Evolutionary conservation across 352 stramenopile genomes (phyloP).

Genomic region (Phytophthora pini): DNA sequence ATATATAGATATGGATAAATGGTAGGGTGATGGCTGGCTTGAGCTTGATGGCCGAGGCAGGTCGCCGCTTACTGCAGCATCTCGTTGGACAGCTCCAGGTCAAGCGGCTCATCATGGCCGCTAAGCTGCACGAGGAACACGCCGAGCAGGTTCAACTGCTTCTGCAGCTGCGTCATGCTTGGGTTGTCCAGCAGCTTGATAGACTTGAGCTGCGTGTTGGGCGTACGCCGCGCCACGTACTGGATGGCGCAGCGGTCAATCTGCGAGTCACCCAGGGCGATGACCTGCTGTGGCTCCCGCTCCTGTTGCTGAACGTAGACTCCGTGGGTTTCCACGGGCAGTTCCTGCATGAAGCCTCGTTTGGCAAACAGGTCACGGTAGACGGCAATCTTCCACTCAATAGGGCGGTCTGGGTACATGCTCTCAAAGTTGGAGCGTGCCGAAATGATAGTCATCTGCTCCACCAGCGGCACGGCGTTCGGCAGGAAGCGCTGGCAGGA

Average conservation of each 20-base stretch:
- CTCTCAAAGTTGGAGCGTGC: slow-evolving; percentile 70
- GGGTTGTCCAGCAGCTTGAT: slow-evolving; percentile 84
- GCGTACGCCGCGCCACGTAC: slow-evolving; percentile 58
- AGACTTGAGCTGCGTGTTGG: slow-evolving; percentile 69
- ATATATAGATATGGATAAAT: slow-evolving; percentile 43
- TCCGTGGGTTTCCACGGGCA: slow-evolving; percentile 23
- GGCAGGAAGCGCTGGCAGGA: slow-evolving; percentile 81
- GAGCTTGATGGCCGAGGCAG: not conserved
- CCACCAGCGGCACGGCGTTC: slow-evolving; percentile 58
- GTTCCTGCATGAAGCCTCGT: slow-evolving; percentile 28
- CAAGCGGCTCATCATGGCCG: slow-evolving; percentile 64
- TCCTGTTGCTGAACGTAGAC: slow-evolving; percentile 37
- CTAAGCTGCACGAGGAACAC: slow-evolving; percentile 73
- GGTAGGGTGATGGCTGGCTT: slow-evolving; percentile 7
- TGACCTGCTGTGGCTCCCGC: slow-evolving; percentile 57
- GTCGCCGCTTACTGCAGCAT: slow-evolving; percentile 61
- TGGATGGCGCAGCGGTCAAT: slow-evolving; percentile 78
- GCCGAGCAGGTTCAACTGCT: slow-evolving; percentile 66
- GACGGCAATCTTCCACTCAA: slow-evolving; percentile 84
- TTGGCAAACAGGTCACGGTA: slow-evolving; percentile 67
- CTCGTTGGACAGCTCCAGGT: slow-evolving; percentile 74
- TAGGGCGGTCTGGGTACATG: slow-evolving; percentile 58
- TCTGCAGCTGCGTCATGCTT: slow-evolving; percentile 75
- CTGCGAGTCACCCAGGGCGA: slow-evolving; percentile 76
- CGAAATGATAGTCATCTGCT: slow-evolving; percentile 68